Base-by-base conservation (phyloP, 2,329 filamentous ascomycete genomes). In the Rhynchosporium graminicola region DNA sequence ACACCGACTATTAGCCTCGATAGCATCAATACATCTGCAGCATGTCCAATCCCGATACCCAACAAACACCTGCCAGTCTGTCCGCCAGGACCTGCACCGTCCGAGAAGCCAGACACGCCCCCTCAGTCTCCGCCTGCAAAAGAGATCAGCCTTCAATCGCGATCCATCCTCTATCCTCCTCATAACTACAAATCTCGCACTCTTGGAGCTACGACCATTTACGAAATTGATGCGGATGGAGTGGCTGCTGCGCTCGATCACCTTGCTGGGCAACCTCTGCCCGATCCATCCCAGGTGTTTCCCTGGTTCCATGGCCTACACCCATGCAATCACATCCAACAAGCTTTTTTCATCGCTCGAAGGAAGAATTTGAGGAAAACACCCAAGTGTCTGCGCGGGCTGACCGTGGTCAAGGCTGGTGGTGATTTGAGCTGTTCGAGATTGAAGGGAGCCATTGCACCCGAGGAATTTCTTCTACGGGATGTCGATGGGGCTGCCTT, bases 221-320 rank as follows among this genome's bases (percentile, higher is more conserved):
- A 91, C 76, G 84, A 87, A 48, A 87, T 98, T 69, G 83, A 86
- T 72, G 86, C 89, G 36, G 79, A 80, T 46, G 84, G 84, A 33
- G 81, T 97, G 48, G 85, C 86, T 10, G 81, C 86, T 51, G 92
- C 94, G 0, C 74, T 98, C 40, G 87, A 96, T 67, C 85, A 93
- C 71, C 79, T 87, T 63, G 85, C 94, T 3, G 83, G 87, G 2
- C 92, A 96, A 72, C 89, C 92, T 1, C 80, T 98, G 29, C 94
- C 95, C 6, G 87, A 94, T 61, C 87, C 95, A 0, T 85, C 88
- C n/a, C 82, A 87, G 64, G 91, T 98, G 65, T 99, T 98, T 72
- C 95, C 95, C 2, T 99, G 95, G 95, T 81, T 97, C 29, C 95
- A 99, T 77, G 95, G 95, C 29, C 79, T 98, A 46, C 93, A 98